Conservation (phyloP, 192 early-diverging fungal genomes). For the Endogone sp. region DNA sequence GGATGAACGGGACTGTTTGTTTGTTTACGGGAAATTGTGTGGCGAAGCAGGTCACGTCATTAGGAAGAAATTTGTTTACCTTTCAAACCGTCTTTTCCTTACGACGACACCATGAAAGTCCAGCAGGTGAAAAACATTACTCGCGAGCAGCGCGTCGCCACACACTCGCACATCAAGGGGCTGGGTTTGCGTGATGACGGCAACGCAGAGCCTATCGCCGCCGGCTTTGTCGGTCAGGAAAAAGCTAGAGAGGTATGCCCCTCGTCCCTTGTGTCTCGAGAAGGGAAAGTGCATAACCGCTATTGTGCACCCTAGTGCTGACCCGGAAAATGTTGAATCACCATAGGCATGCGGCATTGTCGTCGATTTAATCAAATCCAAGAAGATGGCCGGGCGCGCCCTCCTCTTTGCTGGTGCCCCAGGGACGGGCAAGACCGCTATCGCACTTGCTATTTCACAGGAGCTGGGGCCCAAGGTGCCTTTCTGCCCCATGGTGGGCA, state of each 20-base stretch:
- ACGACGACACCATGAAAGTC: conserved; percentile 88
- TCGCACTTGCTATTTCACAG: conserved; percentile 94
- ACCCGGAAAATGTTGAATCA: neutral
- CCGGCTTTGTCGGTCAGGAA: conserved; percentile 98
- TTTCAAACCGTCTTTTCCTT: too few relatives aligned
- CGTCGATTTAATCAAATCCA: conserved; percentile 91
- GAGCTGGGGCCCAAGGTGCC: conserved; percentile 98
- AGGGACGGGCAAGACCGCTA: conserved; percentile 97
- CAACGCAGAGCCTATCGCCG: conserved; percentile 75
- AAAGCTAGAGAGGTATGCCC: conserved; percentile 83
- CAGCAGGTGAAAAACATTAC: conserved; percentile 86
- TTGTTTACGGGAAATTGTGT: too few relatives aligned
- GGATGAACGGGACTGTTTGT: too few relatives aligned
- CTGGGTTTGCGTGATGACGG: conserved; percentile 88
- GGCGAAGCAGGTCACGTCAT: too few relatives aligned
- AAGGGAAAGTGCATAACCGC: neutral
- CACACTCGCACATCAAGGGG: conserved; percentile 98
- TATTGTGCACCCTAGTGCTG: neutral
- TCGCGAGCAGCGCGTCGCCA: conserved; percentile 91
- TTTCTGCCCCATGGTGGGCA: conserved; percentile 98
- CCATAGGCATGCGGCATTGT: conserved; percentile 85
- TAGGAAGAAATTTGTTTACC: too few relatives aligned
- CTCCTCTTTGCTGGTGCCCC: conserved; percentile 93
- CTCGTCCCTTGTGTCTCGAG: neutral
- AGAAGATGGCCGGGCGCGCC: conserved; percentile 97